Evolutionary conservation across 305 asterid species (phyloP), one percentile per base, ranked within the genome.

Genomic region (Withania somnifera): DNA sequence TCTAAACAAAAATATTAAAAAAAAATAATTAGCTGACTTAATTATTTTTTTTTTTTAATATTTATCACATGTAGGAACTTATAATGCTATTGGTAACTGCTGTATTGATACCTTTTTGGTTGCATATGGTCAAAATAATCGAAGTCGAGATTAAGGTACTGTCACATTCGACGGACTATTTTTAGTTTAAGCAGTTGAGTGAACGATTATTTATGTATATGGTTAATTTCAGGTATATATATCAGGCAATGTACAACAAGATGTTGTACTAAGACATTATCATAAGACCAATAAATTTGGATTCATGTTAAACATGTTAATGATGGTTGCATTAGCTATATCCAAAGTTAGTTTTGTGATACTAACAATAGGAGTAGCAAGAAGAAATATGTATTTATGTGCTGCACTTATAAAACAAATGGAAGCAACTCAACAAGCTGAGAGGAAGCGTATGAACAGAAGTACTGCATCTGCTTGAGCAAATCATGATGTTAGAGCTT

Each of bases 381-480:
- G 87, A 86, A 87, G 91, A 51, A 95, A 94, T 82, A 91, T 91
- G 92, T 50, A 80, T 30, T 84, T 92, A 17, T 86, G 95, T 38
- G 66, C 88, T 22, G 91, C 90, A 7, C 83, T 92, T 63, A 91
- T 91, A 83, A 93, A 85, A 60, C 95, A 93, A 78, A 94, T 87
- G 94, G 95, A 93, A 83, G 89, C 97, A 32, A 91, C 97, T 1
- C 92, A 84, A 54, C 97, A 93, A 79, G 90, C 94, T 0, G 97
- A 92, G 40, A 82, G 95, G 67, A 94, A 91, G 78, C 92, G 95
- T 24, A 86, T 90, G 95, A 91, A 89, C 84, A 92, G 92, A 82
- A 93, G 89, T 76, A 87, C 83, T 20, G 97, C 96, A 19, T 90
- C 91, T 50, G 93, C 90, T 1, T 87, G 86, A 15, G 94, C 93